Evolutionary conservation across 352 stramenopile species (phyloP), one percentile per base, ranked within the genome.

Genomic region (Phytophthora pluvialis): DNA sequence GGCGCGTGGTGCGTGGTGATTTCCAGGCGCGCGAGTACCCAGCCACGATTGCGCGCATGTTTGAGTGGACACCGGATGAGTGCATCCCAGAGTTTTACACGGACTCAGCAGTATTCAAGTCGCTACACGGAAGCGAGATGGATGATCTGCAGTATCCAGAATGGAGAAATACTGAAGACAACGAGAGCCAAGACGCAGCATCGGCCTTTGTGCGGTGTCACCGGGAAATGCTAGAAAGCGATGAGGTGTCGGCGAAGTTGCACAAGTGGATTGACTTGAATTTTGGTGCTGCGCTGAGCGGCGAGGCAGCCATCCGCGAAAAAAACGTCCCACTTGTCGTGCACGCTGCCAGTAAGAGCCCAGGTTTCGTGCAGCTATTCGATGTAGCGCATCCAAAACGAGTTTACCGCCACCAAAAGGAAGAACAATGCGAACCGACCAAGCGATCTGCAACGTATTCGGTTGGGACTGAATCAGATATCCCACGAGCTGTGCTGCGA

Each of bases 221-320:
- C 74, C 90, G 95, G 11, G 48, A 64, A 5, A 92, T 98, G 76
- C 85, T 99, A 7, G 97, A 99, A 66, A 95, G 88, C 44, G 73
- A 93, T 1, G 44, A 91, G 21, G 94, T 98, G 6, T 98, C 90
- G 15, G 36, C 36, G 3, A 51, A 86, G 10, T 68, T 99, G 5
- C 96, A 98, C 68, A 64, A 80, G 13, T 99, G 97, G 97, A 98
- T 99, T 60, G 94, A 99, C 63, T 72, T 99, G n/a, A 98, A 96
- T 61, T 99, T 99, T 68, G 97, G 97, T 3, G 79, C 86, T 25
- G 80, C 77, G 9, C 70, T 98, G 16, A 86, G 71, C 48, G 94
- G 94, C 4, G 75, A 94, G 10, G 70, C 67, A 26, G 92, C 94
- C 15, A 73, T 98, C 12, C 62, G 71, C 4, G 80, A 96, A 52